Base-by-base conservation (phyloP, 768 basidiomycete genomes). In the Ephemerocybe angulata region DNA sequence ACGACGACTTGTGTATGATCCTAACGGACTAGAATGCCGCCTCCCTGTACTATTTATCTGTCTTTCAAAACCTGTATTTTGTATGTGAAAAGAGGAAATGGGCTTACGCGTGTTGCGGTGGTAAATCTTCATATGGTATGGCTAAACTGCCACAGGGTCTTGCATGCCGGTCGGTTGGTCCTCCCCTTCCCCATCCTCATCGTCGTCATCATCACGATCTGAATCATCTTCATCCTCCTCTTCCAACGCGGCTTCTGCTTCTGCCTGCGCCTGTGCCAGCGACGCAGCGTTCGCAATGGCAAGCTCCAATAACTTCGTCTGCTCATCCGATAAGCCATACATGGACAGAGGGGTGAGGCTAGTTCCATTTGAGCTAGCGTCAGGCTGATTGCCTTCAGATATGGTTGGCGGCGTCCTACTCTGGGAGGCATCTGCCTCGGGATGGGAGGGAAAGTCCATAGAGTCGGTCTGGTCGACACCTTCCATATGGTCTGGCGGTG, bases 201-300 rank as follows among this genome's bases (percentile, higher is more conserved):
- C 72, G n/a, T 72, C 73, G 7, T 72, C 76, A 7, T 74, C 73
- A 6, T 78, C 74, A 10, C 76, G 72, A n/a, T 76, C 76, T 2
- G 70, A 74, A 27, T 78, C 72, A 1, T 74, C 77, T 10, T 85
- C 84, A 33, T 81, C 83, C 56, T 86, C 83, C 62, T 88, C 87
- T 64, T 88, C 88, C 51, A 86, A 64, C 0, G 85, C 86, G 3
- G 87, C 87, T 59, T 90, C 87, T 0, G 87, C 88, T 59, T 90
- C 88, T 0, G 88, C 88, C 61, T 88, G 87, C 19, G 86, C 84
- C 60, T 88, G 87, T 1, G 88, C 88, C 29, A 85, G 86, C 31
- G 80, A 80, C 10, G 88, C 85, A 1, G 88, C 88, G 61, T 77
- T 86, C 25, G 85, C 84, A 47, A 90, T 88, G 0, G 88, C 88